These are phyloP conservation scores for Amanita inopinata DNA, from an alignment of 768 basidiomycete genomes.

Conservation along the genomic window DNA sequence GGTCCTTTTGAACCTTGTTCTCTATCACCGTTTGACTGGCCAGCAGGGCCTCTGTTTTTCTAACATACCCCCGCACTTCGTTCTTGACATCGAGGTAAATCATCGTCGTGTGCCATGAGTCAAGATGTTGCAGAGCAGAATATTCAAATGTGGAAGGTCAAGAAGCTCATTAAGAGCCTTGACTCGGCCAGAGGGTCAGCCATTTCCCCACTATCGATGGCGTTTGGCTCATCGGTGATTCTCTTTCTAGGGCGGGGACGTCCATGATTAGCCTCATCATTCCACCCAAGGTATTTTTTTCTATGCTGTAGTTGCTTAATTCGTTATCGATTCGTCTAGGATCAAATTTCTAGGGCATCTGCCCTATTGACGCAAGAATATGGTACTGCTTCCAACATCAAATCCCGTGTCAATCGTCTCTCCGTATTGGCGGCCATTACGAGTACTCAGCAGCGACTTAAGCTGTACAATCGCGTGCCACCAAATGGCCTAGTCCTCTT, in stretches of 20 bases:
- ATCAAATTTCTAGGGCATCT: conserved; percentile 90
- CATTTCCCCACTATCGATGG: conserved; percentile 2
- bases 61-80: too few species aligned
- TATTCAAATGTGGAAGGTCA: conserved; percentile 97
- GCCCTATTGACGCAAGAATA: conserved; percentile 98
- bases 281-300: conserved; percentile 70
- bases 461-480: conserved; percentile 93
- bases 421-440: conserved; percentile 98
- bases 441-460: conserved; percentile 93
- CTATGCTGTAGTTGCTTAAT: conserved; percentile 5
- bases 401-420: conserved; percentile 94
- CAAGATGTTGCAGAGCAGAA: conserved; percentile 87
- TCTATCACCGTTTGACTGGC: conserved; percentile 7
- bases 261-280: conserved; percentile 99
- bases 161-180: conserved; percentile 98
- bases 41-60: conserved; percentile 20
- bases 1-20: neutral
- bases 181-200: conserved; percentile 82
- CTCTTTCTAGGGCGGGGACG: conserved; percentile 67
- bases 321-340: conserved; percentile 28
- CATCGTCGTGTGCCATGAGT: conserved; percentile 52
- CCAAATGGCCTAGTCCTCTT: conserved; percentile 96
- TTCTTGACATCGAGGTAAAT: conserved; percentile 18
- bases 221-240: conserved; percentile 17
- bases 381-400: conserved; percentile 99